Evolutionary conservation across 495 filamentous ascomycete genomes (phyloP).

Genomic region (Corynascus novoguineensis): DNA sequence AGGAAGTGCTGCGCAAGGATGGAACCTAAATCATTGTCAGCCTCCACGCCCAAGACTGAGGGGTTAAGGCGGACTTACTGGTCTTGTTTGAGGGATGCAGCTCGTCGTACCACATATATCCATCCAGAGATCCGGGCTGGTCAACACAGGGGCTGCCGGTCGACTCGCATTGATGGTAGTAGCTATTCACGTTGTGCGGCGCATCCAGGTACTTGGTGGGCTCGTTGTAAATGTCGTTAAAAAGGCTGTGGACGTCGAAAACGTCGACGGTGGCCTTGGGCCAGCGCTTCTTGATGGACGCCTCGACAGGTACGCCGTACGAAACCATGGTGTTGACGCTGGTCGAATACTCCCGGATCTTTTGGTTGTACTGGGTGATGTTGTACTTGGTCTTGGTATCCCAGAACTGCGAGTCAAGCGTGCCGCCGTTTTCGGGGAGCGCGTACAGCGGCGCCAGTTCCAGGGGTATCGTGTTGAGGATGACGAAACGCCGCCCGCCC

Average conservation of each 20-base stretch:
- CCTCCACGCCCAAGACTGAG: slow-evolving; percentile 31
- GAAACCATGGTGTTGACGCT: slow-evolving; percentile 56
- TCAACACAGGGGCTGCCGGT: slow-evolving; percentile 26
- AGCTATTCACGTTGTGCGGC: slow-evolving; percentile 59
- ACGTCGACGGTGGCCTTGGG: slow-evolving; percentile 56
- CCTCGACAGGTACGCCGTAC: slow-evolving; percentile 56
- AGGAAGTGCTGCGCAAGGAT: slow-evolving; percentile 57
- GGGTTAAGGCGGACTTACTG: slow-evolving; percentile 42
- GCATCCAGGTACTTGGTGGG: slow-evolving; percentile 55
- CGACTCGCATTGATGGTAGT: slow-evolving; percentile 47
- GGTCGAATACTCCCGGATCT: slow-evolving; percentile 58
- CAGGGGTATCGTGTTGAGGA: slow-evolving; percentile 61
- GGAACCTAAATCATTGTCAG: slow-evolving; percentile 21
- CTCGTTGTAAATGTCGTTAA: slow-evolving; percentile 57
- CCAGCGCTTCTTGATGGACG: slow-evolving; percentile 48
- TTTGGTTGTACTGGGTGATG: slow-evolving; percentile 44
- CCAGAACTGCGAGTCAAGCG: slow-evolving; percentile 52
- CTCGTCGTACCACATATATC: slow-evolving; percentile 55
- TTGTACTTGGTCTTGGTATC: slow-evolving; percentile 45
- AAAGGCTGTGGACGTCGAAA: slow-evolving; percentile 57
- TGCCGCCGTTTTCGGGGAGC: slow-evolving; percentile 44
- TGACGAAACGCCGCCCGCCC: slow-evolving; percentile 62
- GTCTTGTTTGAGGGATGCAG: slow-evolving; percentile 62
- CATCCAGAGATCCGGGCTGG: slow-evolving; percentile 31
- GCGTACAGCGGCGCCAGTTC: slow-evolving; percentile 58